Percentiles rank a stretch among this genome's conserved stretches.
These are phyloP conservation scores for Suhomyces panamericanus DNA, from an alignment of 1,139 yeast species.

Conservation along the genomic window DNA sequence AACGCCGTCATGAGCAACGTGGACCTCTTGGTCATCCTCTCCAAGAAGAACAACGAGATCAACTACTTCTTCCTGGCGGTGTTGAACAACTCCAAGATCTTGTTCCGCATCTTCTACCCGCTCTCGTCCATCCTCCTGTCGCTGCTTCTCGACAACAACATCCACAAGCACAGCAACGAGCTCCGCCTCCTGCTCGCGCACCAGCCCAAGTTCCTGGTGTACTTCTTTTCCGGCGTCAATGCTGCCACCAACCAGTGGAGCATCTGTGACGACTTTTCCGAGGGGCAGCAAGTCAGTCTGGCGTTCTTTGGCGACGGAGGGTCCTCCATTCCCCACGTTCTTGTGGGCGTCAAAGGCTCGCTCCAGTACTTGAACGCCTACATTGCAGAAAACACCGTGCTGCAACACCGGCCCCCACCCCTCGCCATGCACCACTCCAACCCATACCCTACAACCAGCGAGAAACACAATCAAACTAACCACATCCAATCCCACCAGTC, in stretches of 20 bases:
- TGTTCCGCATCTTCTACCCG: conserved; percentile 72
- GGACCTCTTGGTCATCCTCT: conserved; percentile 64
- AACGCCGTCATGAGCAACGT: conserved; percentile 64
- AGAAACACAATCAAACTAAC: too few relatives aligned
- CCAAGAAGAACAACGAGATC: conserved; percentile 67
- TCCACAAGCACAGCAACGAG: conserved; percentile 47
- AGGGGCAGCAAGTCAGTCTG: conserved; percentile 73
- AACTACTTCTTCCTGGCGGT: conserved; percentile 74
- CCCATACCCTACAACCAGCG: too few relatives aligned
- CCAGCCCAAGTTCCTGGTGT: conserved; percentile 76
- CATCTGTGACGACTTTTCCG: conserved; percentile 79
- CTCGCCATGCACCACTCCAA: conserved; percentile 9
- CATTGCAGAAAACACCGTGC: conserved; percentile 44
- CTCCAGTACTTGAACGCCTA: conserved; percentile 54
- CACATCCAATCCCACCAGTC: too few relatives aligned
- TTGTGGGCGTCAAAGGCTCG: conserved; percentile 53
- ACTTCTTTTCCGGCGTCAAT: conserved; percentile 54
- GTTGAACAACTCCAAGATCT: conserved; percentile 62
- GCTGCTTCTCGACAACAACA: conserved; percentile 49
- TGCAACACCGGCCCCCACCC: conserved; percentile 5
- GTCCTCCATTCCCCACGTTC: conserved; percentile 51
- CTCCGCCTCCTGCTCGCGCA: conserved; percentile 52
- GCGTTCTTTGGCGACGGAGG: conserved; percentile 62
- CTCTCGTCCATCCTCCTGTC: conserved; percentile 46
- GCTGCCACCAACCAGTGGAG: conserved; percentile 71